Evolutionary conservation across 129 eudicot genomes (phyloP), one percentile per base, ranked within the genome.

Genomic region (Rutidosis leptorrhynchoides): DNA sequence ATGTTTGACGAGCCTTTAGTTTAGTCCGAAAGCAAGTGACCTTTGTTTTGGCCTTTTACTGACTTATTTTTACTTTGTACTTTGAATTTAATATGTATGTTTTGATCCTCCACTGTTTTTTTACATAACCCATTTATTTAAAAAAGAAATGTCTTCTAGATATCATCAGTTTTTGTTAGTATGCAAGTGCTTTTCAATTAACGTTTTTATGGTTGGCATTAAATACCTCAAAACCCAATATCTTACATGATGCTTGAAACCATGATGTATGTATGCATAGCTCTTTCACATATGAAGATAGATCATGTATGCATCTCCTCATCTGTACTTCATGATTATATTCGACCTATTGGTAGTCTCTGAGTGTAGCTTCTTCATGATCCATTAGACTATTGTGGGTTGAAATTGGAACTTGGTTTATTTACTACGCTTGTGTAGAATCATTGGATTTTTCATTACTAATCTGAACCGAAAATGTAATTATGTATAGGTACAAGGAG

Each of bases 401-500:
- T n/a, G 27, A 54, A 21, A 23, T 10, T 54, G 12, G 16, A 40
- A n/a, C 2, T 15, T 2, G 7, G 49, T 42, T 27, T 43, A 25
- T 64, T 23, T 37, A 8, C 16, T 9, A 7, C 26, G 20, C 17
- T 64, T 46, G 46, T 11, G 46, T 65, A 17, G 52, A 65, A 3
- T 35, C 20, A 48, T 48, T 52, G 63, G 5, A 28, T 52, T 72
- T 40, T 45, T 43, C 2, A 14, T 64, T n/a, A 55, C 10, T 26
- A 24, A 26, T 12, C 28, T 73, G 59, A 43, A 40, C 26, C 19
- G 1, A n/a, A 17, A 30, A 43, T 11, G 8, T 60, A 70, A 62
- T 70, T 9, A 73, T 78, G 42, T 82, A n/a, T n/a, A 94, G 99
- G 99, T 94, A 16, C 99, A 94, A 70, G 99, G 99, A n/a, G 58